A percentile compares a stretch with the other conserved stretches of the same genome.
These are phyloP conservation scores for Neodidymelliopsis sp. DNA, from an alignment of 2,329 filamentous ascomycete species.

Conservation along the genomic window DNA sequence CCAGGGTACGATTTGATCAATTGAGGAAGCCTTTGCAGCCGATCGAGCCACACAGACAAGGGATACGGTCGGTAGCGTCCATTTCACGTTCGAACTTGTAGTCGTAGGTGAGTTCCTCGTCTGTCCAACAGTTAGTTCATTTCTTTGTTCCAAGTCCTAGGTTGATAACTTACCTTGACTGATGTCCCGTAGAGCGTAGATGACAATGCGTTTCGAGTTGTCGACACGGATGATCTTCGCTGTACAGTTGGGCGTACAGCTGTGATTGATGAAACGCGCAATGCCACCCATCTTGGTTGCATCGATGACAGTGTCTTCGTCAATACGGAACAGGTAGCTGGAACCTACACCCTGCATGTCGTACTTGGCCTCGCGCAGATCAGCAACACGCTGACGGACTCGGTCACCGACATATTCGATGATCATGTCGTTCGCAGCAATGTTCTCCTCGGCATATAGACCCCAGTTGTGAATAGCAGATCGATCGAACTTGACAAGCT, in stretches of 20 bases:
- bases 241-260: conserved; percentile 97
- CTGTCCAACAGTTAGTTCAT: conserved; percentile 59
- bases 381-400: conserved; percentile 95
- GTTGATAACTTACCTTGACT: conserved; percentile 76
- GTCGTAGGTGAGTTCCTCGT: conserved; percentile 98
- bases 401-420: conserved; percentile 99
- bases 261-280: conserved; percentile 98
- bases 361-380: conserved; percentile 90
- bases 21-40: conserved; percentile 99
- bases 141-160: conserved; percentile 2
- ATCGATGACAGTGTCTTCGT: conserved; percentile 96
- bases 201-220: conserved; percentile 97
- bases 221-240: conserved; percentile 99
- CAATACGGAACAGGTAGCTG: conserved; percentile 97
- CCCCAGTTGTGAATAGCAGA: conserved; percentile 99
- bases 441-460: conserved; percentile 96
- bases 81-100: conserved; percentile 99
- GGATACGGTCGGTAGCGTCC: conserved; percentile 92
- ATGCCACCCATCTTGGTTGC: conserved; percentile 99
- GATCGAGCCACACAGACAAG: conserved; percentile 93
- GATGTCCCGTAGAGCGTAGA: conserved; percentile 96
- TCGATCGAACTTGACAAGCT: conserved; percentile 95
- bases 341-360: conserved; percentile 96
- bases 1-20: conserved; percentile 56
- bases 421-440: conserved; percentile 97